phyloP scores from a whole-genome alignment of 2,329 filamentous ascomycete species.

The Pseudogymnoascus pannorum region DNA sequence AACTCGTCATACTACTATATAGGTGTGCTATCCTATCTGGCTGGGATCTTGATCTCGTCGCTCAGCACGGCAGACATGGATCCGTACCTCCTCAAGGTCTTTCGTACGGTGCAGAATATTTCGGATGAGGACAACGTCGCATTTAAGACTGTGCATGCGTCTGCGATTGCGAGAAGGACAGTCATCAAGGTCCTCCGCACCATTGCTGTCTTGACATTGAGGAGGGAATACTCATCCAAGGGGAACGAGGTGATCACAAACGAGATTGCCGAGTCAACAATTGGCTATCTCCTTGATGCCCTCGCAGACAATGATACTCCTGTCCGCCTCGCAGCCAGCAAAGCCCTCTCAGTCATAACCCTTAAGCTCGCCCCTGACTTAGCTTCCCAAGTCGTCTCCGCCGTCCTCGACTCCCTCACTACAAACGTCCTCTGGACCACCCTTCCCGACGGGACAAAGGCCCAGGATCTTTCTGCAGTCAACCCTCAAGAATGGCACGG shows the following conservation, averaged over 20 bases:
- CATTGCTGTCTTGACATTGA: conserved; percentile 59
- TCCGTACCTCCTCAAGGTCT: conserved; percentile 57
- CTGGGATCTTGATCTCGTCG: conserved; percentile 62
- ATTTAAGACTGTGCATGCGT: conserved; percentile 53
- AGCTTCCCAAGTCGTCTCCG: conserved; percentile 80
- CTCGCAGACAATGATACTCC: conserved; percentile 85
- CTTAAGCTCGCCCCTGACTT: conserved; percentile 72
- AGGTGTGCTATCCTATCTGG: conserved; percentile 71
- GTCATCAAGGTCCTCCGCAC: conserved; percentile 80
- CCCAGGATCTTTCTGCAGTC: conserved; percentile 63
- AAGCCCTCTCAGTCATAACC: conserved; percentile 81
- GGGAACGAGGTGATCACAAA: conserved; percentile 15
- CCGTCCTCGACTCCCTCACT: conserved; percentile 65
- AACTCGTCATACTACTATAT: conserved; percentile 66
- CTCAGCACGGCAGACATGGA: conserved; percentile 69
- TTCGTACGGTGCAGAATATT: conserved; percentile 54
- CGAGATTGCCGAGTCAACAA: conserved; percentile 67
- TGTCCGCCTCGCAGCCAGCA: conserved; percentile 83
- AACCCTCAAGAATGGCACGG: conserved; percentile 88
- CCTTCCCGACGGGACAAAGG: conserved; percentile 29
- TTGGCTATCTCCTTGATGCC: conserved; percentile 71
- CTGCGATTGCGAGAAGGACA: conserved; percentile 73
- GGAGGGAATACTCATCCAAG: conserved; percentile 34
- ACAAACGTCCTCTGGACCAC: conserved; percentile 49
- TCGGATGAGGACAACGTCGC: conserved; percentile 42